Evolutionary conservation across 225 moss, liverwort and hornwort species (phyloP).

Genomic region (Takakia lepidozioides): DNA sequence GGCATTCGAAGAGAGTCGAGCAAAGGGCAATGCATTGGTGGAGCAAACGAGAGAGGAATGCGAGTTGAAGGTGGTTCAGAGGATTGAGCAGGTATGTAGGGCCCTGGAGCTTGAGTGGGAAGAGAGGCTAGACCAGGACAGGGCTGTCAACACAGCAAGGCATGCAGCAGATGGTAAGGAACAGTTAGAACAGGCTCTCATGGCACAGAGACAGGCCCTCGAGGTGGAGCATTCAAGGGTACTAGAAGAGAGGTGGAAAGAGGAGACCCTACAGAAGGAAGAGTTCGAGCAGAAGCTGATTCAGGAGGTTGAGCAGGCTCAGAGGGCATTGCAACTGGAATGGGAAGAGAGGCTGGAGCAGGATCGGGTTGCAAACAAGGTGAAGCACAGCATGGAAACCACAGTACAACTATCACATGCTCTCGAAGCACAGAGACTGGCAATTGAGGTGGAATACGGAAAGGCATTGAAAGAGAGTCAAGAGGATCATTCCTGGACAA

Average conservation of each 20-base stretch:
- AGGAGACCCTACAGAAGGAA: background rate
- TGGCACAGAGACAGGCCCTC: constrained; percentile 2
- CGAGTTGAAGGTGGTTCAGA: too few relatives aligned
- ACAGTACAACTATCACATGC: too few relatives aligned
- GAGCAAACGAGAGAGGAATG: constrained; percentile 2
- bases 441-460: background rate
- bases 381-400: too few relatives aligned
- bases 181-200: background rate
- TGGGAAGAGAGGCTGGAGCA: too few relatives aligned
- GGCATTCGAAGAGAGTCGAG: too few relatives aligned
- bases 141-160: too few relatives aligned
- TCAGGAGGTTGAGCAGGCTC: background rate
- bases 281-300: background rate
- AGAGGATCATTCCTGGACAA: too few relatives aligned
- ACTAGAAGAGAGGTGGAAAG: too few relatives aligned
- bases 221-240: background rate
- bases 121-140: constrained; percentile 1
- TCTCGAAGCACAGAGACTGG: too few relatives aligned
- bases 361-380: too few relatives aligned
- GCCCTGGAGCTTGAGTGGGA: too few relatives aligned
- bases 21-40: background rate
- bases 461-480: background rate
- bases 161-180: constrained; percentile 3
- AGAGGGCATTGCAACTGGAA: background rate
- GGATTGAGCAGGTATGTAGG: constrained; percentile 3